Conservation (phyloP, 208 protist species). For the Novymonas esmeraldas region DNA sequence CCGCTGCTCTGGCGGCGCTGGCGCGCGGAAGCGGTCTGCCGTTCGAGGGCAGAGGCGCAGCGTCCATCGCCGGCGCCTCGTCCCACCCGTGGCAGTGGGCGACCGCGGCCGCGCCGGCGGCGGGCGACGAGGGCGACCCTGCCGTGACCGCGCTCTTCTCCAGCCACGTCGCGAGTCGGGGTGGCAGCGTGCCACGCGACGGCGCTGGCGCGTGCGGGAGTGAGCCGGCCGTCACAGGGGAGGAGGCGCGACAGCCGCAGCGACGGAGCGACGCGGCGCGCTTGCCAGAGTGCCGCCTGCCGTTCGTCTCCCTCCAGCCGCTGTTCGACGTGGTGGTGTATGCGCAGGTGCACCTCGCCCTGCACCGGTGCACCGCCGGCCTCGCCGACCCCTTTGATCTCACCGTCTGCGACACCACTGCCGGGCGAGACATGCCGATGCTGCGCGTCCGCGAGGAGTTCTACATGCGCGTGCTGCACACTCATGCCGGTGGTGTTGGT, state of each 20-base stretch:
- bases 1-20: slow-evolving; percentile 36
- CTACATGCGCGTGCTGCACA: neutral
- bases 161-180: too few relatives aligned
- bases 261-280: neutral
- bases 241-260: too few relatives aligned
- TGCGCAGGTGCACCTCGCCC: slow-evolving; percentile 61
- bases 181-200: too few relatives aligned
- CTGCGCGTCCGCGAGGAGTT: slow-evolving; percentile 29
- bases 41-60: too few relatives aligned
- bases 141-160: too few relatives aligned
- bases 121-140: too few relatives aligned
- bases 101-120: too few relatives aligned
- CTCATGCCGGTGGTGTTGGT: neutral
- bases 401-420: slow-evolving; percentile 17
- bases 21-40: slow-evolving; percentile 18
- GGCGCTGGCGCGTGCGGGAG: too few relatives aligned
- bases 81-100: too few relatives aligned
- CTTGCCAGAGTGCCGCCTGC: slow-evolving; percentile 18
- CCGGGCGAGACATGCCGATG: slow-evolving; percentile 10
- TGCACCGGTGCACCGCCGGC: slow-evolving; percentile 71
- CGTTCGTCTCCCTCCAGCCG: slow-evolving; percentile 39
- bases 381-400: slow-evolving; percentile 66
- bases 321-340: slow-evolving; percentile 52
- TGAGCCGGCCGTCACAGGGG: too few relatives aligned
- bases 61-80: too few relatives aligned